Evolutionary conservation across 2,329 filamentous ascomycete species (phyloP), one percentile per base, ranked within the genome.

Genomic region (Stemphylium lycopersici): DNA sequence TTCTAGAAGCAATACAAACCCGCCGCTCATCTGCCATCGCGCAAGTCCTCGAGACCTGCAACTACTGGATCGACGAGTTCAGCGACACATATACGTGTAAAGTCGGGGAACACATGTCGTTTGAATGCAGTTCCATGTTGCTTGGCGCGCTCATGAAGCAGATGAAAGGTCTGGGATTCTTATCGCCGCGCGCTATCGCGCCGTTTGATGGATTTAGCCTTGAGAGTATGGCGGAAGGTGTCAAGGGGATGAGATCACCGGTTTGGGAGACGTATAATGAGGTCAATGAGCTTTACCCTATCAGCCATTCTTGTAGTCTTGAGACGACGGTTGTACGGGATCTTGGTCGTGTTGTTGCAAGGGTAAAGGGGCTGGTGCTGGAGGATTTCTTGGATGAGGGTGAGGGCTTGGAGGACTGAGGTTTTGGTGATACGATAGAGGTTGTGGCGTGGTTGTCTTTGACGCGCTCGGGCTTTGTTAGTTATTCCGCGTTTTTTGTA

Each of bases 61-160:
- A 50, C 3, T 15, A 4, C 13, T 51, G 48, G 48, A 22, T 38
- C 10, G 22, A 24, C 22, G 36, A 44, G 6, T 39, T 44, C 18
- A 38, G 40, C 13, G 33, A 31, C 4, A 8, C 8, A 1, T 51
- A 33, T 11, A 36, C 12, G 2, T 61, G 51, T 16, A 31, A n/a
- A 10, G 13, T 29, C 0, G 15, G 42, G 2, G 1, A 13, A 7
- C 8, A 41, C 6, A 6, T 38, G 4, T 59, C 50, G 0, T 58
- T 20, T 20, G 11, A 54, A 31, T 66, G 63, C 16, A 52, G 58
- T 18, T 56, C 56, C 2, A 51, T 65, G 2, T 46, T 68, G 10
- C 48, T 62, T 16, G 65, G 65, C 5, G 57, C 59, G 8, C 54
- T 68, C n/a, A 60, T 48, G 12, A 63, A 56, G 40, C 46, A 56